Base-by-base conservation (phyloP, 306 rosid genomes). In the Dryas octopetala region DNA sequence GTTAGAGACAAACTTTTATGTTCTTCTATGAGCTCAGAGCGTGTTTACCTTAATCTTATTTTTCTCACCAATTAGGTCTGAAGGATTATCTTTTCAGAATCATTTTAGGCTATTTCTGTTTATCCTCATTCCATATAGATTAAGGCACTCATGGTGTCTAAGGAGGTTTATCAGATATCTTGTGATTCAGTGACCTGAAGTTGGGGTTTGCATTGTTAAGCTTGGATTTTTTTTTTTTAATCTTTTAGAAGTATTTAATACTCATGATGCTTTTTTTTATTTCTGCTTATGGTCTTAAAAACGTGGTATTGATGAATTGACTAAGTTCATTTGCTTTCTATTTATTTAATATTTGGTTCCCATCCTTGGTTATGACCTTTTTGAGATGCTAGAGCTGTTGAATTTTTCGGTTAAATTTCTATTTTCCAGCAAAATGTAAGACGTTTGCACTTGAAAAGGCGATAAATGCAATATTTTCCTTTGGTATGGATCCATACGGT, bases 111-210 rank as follows among this genome's bases (percentile, higher is more conserved):
- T 0, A 4, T 54, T 54, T 43, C 17, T 17, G 11, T 54, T 15
- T 68, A 51, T 53, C 51, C 14, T 9, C 64, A 26, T 54, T 55
- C 64, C 41, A 70, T 10, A 40, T 57, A 68, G 52, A 32, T 68
- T 50, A 53, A 19, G 28, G 43, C 10, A n/a, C 47, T 68, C 32
- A 19, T 58, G 80, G 46, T n/a, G 17, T 76, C 46, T 23, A 59
- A 48, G 62, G 44, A 64, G 67, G 69, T 69, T 57, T 40, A 19
- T n/a, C 45, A 47, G 13, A 50, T 62, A 54, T 54, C 64, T 58
- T 58, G 60, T 19, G 41, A 47, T 8, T 26, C 65, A 26, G 4
- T n/a, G 15, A 51, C n/a, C 50, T 15, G 28, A 51, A 17, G 10
- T 61, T 38, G 63, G 70, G 5, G 0, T 40, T 47, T 65, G 60